Evolutionary conservation across 192 early-diverging fungal genomes (phyloP), one percentile per base, ranked within the genome.

Genomic region (Irineochytrium annulatum): DNA sequence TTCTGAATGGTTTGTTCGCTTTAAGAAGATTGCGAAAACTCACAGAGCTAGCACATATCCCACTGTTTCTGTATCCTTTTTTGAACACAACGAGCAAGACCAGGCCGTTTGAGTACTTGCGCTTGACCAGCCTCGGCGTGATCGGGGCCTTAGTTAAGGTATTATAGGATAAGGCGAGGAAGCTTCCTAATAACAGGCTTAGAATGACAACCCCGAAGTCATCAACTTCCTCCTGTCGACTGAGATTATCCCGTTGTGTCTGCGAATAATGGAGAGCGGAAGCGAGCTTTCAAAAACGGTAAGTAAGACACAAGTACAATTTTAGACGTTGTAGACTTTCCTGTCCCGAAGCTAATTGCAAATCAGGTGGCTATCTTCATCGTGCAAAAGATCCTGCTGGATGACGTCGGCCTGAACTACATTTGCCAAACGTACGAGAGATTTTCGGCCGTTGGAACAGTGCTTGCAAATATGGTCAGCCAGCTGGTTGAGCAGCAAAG

Each of bases 181-280:
- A 41, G 26, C 19, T 27, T 39, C 24, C 24, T 14, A 16, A 31
- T 20, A 32, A 55, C 22, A 6, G 52, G 17, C 56, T 26, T 71
- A 88, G 86, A 92, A 95, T 60, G 95, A 98, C 75, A 95, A 88
- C 72, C 85, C 90, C 35, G 95, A 98, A 49, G 92, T 97, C 4
- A 97, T 95, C 70, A 87, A 85, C 31, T 98, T 97, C 64, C 79
- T 98, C 56, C 78, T 98, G 2, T 90, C 89, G 19, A 97, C 95
- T 32, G 95, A 98, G 76, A 97, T 98, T 60, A 89, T 98, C 59
- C 95, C 95, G 0, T 84, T 98, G 19, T 97, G 94, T 68, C 75
- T 98, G n/a, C 87, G 95, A 59, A 98, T 98, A 63, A 95, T 98
- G 92, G 95, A 98, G 67, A 92, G 90, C 57, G 95, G 95, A 33